Base-by-base conservation (phyloP, 1,284 basidiomycete genomes). In the Bjerkandera adusta region DNA sequence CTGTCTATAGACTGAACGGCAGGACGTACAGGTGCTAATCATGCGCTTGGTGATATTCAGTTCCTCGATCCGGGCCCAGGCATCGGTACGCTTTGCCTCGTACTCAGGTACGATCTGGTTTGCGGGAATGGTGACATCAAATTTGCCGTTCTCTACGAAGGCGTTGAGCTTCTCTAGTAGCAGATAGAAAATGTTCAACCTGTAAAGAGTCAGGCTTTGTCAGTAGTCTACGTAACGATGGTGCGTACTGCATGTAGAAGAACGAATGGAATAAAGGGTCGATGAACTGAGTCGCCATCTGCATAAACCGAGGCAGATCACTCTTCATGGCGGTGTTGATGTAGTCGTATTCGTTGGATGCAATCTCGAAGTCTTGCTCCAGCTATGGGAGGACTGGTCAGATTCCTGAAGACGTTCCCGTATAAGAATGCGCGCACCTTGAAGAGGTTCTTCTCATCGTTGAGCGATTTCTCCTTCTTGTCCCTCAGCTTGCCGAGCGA, bases 191-290 rank as follows among this genome's bases (percentile, higher is more conserved):
- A 97, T 89, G 68, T 97, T 97, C 57, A 96, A 71, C 67, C 89
- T 95, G 50, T 5, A 25, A 13, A 21, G 42, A 39, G 32, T 49
- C 35, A 45, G 50, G 33, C 30, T 35, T 38, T 32, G 34, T 21
- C 21, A 13, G 21, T 15, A 24, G 13, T n/a, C 22, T 7, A 42
- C 11, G 11, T 42, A 18, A 43, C 41, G 29, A 22, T 30, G 29
- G 49, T 54, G 82, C 91, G 60, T 57, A 94, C 92, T 98, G 94
- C 96, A 99, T 98, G 69, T 97, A 99, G 77, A 92, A 99, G 76
- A 96, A 95, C 20, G 92, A 96, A 62, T 97, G 89, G 79, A 97
- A 99, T 12, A 99, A 73, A 1, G 97, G 97, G 55, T 96, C 89
- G 63, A 99, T 91, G 69, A 98, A 97, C 50, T 87, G 81, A 1